Evolutionary conservation across 495 filamentous ascomycete genomes (phyloP), one percentile per base, ranked within the genome.

Genomic region (Penicillium steckii): DNA sequence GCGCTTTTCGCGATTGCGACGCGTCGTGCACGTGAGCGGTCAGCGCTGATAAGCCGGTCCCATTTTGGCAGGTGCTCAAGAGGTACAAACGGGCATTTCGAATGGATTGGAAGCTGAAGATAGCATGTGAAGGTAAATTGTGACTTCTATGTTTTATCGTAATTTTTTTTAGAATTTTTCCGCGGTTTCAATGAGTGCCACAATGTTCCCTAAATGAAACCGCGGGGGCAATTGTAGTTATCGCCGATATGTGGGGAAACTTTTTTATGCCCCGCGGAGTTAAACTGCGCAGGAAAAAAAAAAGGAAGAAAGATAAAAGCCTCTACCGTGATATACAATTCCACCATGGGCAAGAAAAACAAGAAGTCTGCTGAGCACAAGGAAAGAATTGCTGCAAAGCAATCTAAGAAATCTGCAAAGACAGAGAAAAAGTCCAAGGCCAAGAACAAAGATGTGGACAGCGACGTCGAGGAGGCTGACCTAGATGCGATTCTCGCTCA

Each of bases 401-500:
- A 79, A 50, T 65, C 67, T 30, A 81, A 80, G 52, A 91, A 90
- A 70, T 78, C 83, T 38, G 78, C 81, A 19, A 76, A 82, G 66
- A 89, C 88, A 70, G 89, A 91, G 76, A 92, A 90, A 77, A 85
- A 78, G 66, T 72, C 77, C 46, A 89, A 87, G 70, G 68, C 74
- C 25, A 81, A 80, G 57, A 72, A 73, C 60, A 63, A 65, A 27
- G 76, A 80, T 58, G 85, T 82, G 21, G 89, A 90, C 62, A 91
- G 87, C 65, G 88, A 94, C 63, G 88, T 75, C 30, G 91, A 96
- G 72, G 91, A 96, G 58, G 84, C 92, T n/a, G 94, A 98, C 71
- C 75, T 98, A 35, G 94, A 98, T 68, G 84, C 86, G n/a, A 90
- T 98, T n/a, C 85, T 97, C 10, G 91, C 90, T 15, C 90, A 94